phyloP scores from a whole-genome alignment of 2,329 filamentous ascomycete species.

The Botrytis squamosa region DNA sequence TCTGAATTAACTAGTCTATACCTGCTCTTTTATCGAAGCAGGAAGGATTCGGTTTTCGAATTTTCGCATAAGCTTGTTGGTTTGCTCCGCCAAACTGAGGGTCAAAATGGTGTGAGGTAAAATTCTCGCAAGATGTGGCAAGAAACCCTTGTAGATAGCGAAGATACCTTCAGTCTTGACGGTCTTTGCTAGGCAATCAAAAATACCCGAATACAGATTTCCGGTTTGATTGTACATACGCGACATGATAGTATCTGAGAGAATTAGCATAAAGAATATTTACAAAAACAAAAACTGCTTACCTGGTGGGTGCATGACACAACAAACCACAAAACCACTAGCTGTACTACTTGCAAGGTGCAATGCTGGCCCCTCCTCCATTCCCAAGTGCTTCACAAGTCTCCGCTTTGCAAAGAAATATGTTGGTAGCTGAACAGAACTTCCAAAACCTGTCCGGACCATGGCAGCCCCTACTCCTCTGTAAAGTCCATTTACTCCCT shows the following conservation, averaged over 20 bases:
- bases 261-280: constrained; percentile 14
- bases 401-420: constrained; percentile 97
- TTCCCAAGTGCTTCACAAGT: constrained; percentile 75
- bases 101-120: constrained; percentile 94
- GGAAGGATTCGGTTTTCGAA: constrained; percentile 63
- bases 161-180: constrained; percentile 86
- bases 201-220: constrained; percentile 89
- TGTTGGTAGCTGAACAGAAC: constrained; percentile 92
- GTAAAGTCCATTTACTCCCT: constrained; percentile 82
- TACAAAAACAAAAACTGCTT: constrained; percentile 37
- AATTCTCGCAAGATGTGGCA: constrained; percentile 91
- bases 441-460: constrained; percentile 93
- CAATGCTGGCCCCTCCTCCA: constrained; percentile 86
- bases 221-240: constrained; percentile 98
- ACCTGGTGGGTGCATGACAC: constrained; percentile 96
- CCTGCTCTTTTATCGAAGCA: constrained; percentile 35
- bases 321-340: constrained; percentile 94
- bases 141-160: constrained; percentile 96
- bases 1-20: constrained; percentile 24
- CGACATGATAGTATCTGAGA: constrained; percentile 90
- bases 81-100: constrained; percentile 91
- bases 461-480: constrained; percentile 89
- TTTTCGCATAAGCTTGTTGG: constrained; percentile 84
- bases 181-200: constrained; percentile 90
- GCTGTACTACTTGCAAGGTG: constrained; percentile 86